Evolutionary conservation across 208 protist species (phyloP).

Genomic region (Trypanosoma avium): DNA sequence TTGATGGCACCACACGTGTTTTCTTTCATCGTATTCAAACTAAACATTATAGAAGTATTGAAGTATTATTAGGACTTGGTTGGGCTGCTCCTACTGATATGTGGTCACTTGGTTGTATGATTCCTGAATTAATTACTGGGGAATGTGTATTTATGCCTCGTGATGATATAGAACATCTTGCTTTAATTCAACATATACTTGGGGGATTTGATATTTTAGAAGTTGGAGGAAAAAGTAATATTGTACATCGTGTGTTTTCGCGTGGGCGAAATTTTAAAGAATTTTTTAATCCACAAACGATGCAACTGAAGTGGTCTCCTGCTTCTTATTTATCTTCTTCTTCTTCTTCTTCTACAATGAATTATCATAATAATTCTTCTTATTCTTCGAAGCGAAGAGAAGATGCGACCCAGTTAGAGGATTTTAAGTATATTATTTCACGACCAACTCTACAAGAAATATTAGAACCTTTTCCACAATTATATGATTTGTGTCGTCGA

Average conservation of each 20-base stretch:
- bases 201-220: conserved; percentile 41
- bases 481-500: conserved; percentile 55
- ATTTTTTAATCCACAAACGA: conserved; percentile 52
- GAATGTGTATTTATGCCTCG: conserved; percentile 76
- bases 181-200: conserved; percentile 74
- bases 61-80: conserved; percentile 76
- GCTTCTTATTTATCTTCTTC: too few species aligned
- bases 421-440: conserved; percentile 55
- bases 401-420: conserved; percentile 34
- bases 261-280: conserved; percentile 48
- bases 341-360: too few species aligned
- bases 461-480: conserved; percentile 43
- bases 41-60: conserved; percentile 74
- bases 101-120: conserved; percentile 85
- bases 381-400: not conserved
- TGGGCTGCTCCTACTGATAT: conserved; percentile 72
- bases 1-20: conserved; percentile 45
- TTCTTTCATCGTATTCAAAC: conserved; percentile 79
- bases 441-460: conserved; percentile 63
- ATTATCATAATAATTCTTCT: too few species aligned
- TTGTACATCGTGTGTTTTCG: conserved; percentile 34
- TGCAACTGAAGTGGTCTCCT: conserved; percentile 44
- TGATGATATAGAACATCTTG: conserved; percentile 76
- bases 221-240: not conserved
- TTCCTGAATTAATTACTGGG: conserved; percentile 73